A percentile compares a stretch with the other conserved stretches of the same genome.
phyloP scores from a whole-genome alignment of 305 asterid species.

The Fraxinus nigra region DNA sequence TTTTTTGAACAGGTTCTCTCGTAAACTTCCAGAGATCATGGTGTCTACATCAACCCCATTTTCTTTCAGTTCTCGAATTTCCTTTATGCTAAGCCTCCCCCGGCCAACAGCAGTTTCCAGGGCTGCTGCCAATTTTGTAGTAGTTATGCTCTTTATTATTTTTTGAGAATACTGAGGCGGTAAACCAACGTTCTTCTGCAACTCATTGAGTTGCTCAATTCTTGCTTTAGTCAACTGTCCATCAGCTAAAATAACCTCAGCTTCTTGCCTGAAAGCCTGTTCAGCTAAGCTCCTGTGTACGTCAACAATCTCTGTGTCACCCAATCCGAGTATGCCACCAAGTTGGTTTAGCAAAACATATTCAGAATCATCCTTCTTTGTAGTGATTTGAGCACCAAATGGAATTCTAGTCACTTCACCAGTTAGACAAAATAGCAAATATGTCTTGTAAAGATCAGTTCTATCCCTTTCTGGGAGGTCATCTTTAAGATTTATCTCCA shows the following conservation, averaged over 20 bases:
- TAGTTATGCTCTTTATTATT: conserved; percentile 72
- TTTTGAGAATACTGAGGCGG: conserved; percentile 80
- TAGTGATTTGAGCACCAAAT: conserved; percentile 67
- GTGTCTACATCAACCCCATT: conserved; percentile 73
- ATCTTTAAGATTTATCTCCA: conserved; percentile 79
- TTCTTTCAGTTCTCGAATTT: conserved; percentile 77
- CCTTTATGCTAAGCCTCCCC: conserved; percentile 93
- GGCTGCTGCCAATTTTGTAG: conserved; percentile 76
- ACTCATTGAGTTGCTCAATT: conserved; percentile 68
- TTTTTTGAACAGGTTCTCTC: conserved; percentile 78
- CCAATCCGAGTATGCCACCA: conserved; percentile 79
- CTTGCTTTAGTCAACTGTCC: conserved; percentile 79
- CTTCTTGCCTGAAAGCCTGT: conserved; percentile 83
- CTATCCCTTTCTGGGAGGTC: conserved; percentile 88
- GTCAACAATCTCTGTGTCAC: conserved; percentile 68
- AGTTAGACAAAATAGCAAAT: conserved; percentile 72
- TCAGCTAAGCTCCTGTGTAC: conserved; percentile 87
- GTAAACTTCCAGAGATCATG: conserved; percentile 72
- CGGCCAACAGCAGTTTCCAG: conserved; percentile 84
- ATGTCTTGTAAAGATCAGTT: conserved; percentile 86
- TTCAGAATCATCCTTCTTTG: conserved; percentile 87
- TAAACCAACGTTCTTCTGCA: conserved; percentile 81
- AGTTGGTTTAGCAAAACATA: conserved; percentile 68
- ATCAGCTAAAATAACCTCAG: conserved; percentile 89
- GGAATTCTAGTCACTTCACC: conserved; percentile 80